phyloP scores from a whole-genome alignment of 352 stramenopile species.

The Pythium aristosporum region DNA sequence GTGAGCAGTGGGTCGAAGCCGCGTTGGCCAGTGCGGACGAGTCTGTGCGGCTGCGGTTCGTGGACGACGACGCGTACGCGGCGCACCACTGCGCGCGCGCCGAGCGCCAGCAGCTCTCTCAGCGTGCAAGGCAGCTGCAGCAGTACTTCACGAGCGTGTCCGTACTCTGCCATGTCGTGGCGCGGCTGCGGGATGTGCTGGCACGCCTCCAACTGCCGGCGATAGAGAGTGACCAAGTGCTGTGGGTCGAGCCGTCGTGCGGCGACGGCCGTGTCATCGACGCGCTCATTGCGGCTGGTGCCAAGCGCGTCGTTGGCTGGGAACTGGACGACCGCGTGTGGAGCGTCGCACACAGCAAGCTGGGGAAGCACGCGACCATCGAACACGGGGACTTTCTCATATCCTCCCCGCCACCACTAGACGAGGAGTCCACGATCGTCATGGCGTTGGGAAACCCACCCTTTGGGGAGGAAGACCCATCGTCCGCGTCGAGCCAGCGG shows the following conservation, averaged over 20 bases:
- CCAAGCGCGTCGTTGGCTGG: constrained; percentile 44
- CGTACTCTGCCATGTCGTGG: constrained; percentile 44
- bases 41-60: constrained; percentile 37
- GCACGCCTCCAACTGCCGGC: not conserved
- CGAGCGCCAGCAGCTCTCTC: constrained; percentile 23
- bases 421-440: constrained; percentile 16
- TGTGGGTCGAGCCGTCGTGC: constrained; percentile 76
- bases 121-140: constrained; percentile 57
- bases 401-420: constrained; percentile 35
- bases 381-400: constrained; percentile 51
- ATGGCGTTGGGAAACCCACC: constrained; percentile 69
- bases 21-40: constrained; percentile 33
- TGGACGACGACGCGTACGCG: constrained; percentile 51
- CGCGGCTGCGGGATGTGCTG: constrained; percentile 27
- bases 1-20: constrained; percentile 55
- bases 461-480: constrained; percentile 33
- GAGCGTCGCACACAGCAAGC: constrained; percentile 18
- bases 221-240: constrained; percentile 22
- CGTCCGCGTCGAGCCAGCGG: constrained; percentile 8
- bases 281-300: constrained; percentile 40
- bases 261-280: constrained; percentile 59
- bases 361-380: constrained; percentile 21
- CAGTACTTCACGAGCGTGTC: constrained; percentile 68
- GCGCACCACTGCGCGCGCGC: constrained; percentile 24
- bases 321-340: constrained; percentile 54